Base-by-base conservation (phyloP, 495 filamentous ascomycete species). In the Xylaria flabelliformis region DNA sequence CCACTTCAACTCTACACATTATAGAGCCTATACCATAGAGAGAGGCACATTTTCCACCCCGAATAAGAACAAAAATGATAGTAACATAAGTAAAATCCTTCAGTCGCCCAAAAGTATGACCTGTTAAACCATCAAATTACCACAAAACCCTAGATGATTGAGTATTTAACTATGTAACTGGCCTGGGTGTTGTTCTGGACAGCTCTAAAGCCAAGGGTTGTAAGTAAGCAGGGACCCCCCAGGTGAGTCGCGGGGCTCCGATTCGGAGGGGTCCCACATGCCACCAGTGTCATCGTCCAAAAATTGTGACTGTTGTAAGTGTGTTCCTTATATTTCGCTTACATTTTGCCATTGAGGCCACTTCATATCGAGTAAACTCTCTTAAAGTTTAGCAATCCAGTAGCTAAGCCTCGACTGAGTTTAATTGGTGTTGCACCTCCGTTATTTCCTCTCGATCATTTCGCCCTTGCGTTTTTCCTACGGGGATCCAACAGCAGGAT, bases 401-500 rank as follows among this genome's bases (percentile, higher is more conserved):
- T 19, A 50, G 13, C 4, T 19, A 24, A 5, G 12, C 39, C 12
- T 42, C 39, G 41, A 8, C 53, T 48, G 13, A 59, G 26, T 17
- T 21, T 6, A 46, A 46, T 69, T 56, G 48, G 29, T 8, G 24
- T 13, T 41, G 7, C 19, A 36, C 32, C 12, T 42, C 59, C 26
- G 6, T n/a, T 4, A 10, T 56, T 26, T 48, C 24, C 39, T 34
- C 50, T 48, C 24, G 10, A 48, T 8, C 53, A 46, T 56, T 48
- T 5, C 3, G 17, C 41, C n/a, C 48, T 24, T 8, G 48, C 32
- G 4, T 15, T 19, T 41, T 41, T 24, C 51, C 21, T 29, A 17
- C 36, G 4, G n/a, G 10, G 17, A 24, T 51, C 32, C 58, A 51
- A 62, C 46, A 53, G 21, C 74, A 80, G 41, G 51, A 97, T 97